phyloP scores from a whole-genome alignment of 495 filamentous ascomycete genomes.

The Daldinia grandis region DNA sequence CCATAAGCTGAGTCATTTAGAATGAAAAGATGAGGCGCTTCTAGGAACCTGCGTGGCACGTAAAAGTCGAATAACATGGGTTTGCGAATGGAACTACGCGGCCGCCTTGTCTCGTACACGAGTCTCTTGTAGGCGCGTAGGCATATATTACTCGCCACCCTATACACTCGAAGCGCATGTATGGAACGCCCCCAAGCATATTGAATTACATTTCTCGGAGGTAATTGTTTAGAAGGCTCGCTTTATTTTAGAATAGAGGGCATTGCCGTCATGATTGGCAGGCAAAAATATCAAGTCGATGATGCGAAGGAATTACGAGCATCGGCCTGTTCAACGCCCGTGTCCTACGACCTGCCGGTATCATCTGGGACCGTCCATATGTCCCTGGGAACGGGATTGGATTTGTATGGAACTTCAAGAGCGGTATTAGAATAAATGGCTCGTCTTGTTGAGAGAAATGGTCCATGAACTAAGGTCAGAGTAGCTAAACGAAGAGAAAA shows the following conservation, averaged over 20 bases:
- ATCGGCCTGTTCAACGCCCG: not conserved
- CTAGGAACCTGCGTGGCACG: not conserved
- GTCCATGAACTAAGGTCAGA: not conserved
- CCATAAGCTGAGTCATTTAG: slow-evolving; percentile 35
- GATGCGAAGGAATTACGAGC: slow-evolving; percentile 10
- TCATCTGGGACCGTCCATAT: not conserved
- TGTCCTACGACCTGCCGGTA: not conserved
- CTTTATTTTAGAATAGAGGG: not conserved
- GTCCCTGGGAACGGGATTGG: not conserved
- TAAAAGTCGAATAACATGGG: slow-evolving; percentile 1
- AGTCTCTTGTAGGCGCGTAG: not conserved
- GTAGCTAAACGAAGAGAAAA: not conserved
- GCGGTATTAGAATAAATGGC: not conserved
- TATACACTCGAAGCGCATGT: not conserved
- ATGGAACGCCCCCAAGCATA: slow-evolving; percentile 3
- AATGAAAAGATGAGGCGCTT: slow-evolving; percentile 15
- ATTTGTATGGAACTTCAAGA: not conserved
- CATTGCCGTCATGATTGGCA: slow-evolving; percentile 16
- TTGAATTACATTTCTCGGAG: not conserved
- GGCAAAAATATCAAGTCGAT: slow-evolving; percentile 10
- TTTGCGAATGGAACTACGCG: slow-evolving; percentile 4
- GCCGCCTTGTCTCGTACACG: slow-evolving; percentile 10
- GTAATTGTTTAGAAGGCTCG: not conserved
- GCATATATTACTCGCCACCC: not conserved
- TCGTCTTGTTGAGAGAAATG: not conserved